Percentiles rank a stretch among this genome's conserved stretches.
phyloP scores from a whole-genome alignment of 2,329 filamentous ascomycete genomes.

The Talaromyces sp. region DNA sequence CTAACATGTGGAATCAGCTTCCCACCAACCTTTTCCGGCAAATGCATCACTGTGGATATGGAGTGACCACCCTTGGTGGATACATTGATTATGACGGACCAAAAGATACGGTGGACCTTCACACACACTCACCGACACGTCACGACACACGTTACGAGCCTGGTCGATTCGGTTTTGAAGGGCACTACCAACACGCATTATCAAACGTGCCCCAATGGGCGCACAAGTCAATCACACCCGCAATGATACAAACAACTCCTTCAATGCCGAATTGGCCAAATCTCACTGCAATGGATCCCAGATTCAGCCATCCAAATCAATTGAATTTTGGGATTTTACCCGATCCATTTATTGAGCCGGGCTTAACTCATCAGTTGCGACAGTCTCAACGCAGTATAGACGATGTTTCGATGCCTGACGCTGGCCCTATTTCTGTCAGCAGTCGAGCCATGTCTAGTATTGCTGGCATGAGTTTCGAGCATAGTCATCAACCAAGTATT shows the following conservation, averaged over 20 bases:
- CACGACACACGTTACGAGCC: slow-evolving; percentile 21
- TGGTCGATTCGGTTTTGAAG: slow-evolving; percentile 20
- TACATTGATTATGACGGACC: slow-evolving; percentile 28
- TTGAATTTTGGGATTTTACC: slow-evolving; percentile 8
- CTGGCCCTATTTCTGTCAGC: slow-evolving; percentile 37
- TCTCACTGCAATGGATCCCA: slow-evolving; percentile 23
- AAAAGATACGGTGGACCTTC: slow-evolving; percentile 53
- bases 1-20: slow-evolving; percentile 62
- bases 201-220: slow-evolving; percentile 28
- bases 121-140: slow-evolving; percentile 61
- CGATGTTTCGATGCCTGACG: slow-evolving; percentile 50
- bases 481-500: slow-evolving; percentile 41
- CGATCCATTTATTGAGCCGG: slow-evolving; percentile 44
- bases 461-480: slow-evolving; percentile 42
- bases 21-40: slow-evolving; percentile 37
- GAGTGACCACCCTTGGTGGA: neutral
- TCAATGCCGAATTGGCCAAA: slow-evolving; percentile 10
- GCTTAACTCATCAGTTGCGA: slow-evolving; percentile 28
- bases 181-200: slow-evolving; percentile 24
- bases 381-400: slow-evolving; percentile 39
- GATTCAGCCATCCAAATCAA: slow-evolving; percentile 20
- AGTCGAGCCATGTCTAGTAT: slow-evolving; percentile 42
- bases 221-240: slow-evolving; percentile 28
- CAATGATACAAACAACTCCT: neutral
- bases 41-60: slow-evolving; percentile 19